Conservation (phyloP, 2,329 filamentous ascomycete species). For the Chaetomium sp. region DNA sequence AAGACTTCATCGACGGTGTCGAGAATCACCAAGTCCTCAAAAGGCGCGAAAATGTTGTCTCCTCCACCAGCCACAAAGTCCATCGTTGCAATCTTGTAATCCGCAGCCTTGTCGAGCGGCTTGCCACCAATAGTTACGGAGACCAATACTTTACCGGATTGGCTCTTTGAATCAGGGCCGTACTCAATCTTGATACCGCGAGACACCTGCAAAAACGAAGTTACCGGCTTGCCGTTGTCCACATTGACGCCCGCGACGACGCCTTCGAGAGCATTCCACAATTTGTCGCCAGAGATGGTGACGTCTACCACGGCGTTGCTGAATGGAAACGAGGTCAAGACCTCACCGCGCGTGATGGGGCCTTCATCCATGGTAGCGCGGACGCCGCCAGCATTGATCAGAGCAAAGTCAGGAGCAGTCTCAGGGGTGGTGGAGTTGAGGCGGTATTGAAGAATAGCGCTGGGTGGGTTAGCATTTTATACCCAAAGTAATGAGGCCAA, state of each 20-base stretch:
- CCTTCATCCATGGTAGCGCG: conserved; percentile 57
- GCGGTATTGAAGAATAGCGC: conserved; percentile 56
- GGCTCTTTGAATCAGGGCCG: conserved; percentile 41
- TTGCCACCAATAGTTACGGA: conserved; percentile 44
- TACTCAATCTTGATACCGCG: conserved; percentile 50
- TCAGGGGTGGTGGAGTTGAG: conserved; percentile 39
- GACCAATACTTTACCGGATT: conserved; percentile 44
- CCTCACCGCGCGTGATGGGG: conserved; percentile 55
- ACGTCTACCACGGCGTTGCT: conserved; percentile 58
- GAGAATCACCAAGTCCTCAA: conserved; percentile 33
- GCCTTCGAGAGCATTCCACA: conserved; percentile 55
- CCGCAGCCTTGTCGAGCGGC: conserved; percentile 36
- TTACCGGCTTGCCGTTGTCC: conserved; percentile 45
- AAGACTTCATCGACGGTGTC: conserved; percentile 48
- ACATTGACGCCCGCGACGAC: conserved; percentile 49
- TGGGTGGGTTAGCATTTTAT: conserved; percentile 25
- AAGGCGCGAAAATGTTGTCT: conserved; percentile 48
- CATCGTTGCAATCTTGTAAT: conserved; percentile 54
- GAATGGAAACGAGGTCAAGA: conserved; percentile 60
- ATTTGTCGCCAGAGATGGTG: conserved; percentile 42
- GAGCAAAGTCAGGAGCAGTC: conserved; percentile 44
- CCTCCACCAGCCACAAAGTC: conserved; percentile 58
- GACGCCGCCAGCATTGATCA: conserved; percentile 59
- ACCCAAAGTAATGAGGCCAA: background rate
- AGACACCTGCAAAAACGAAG: conserved; percentile 56